Percentiles rank a stretch among this genome's conserved stretches.
phyloP scores from a whole-genome alignment of 805 yeast species.

The Sugiyamaella mastotermitis region DNA sequence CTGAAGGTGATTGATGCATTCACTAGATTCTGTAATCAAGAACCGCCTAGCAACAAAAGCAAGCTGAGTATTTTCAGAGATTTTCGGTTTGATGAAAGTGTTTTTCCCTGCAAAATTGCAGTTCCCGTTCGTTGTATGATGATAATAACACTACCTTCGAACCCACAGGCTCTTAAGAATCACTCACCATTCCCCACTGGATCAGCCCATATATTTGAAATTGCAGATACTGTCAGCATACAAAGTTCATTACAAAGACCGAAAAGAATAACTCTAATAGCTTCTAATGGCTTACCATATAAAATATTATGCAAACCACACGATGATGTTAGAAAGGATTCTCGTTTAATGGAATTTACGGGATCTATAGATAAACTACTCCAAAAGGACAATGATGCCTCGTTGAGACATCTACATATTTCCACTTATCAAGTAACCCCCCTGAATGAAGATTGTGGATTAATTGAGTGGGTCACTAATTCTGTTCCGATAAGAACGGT shows the following conservation, averaged over 20 bases:
- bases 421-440: conserved; percentile 86
- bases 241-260: conserved; percentile 86
- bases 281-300: conserved; percentile 71
- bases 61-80: conserved; percentile 9
- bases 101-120: conserved; percentile 49
- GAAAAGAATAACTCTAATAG: conserved; percentile 63
- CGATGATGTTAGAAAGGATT: conserved; percentile 94
- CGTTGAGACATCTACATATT: conserved; percentile 63
- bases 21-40: conserved; percentile 14
- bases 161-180: conserved; percentile 36
- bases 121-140: conserved; percentile 71
- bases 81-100: conserved; percentile 35
- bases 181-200: conserved; percentile 36
- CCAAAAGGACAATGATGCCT: conserved; percentile 60
- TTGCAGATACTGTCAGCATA: conserved; percentile 64
- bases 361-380: conserved; percentile 76
- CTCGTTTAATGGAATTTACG: conserved; percentile 88
- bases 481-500: conserved; percentile 67
- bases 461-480: conserved; percentile 83
- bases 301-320: conserved; percentile 74
- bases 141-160: conserved; percentile 56
- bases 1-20: conserved; percentile 15
- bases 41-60: conserved; percentile 8
- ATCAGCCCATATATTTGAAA: conserved; percentile 27
- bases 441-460: conserved; percentile 76